Evolutionary conservation across 495 filamentous ascomycete genomes (phyloP), one percentile per base, ranked within the genome.

Genomic region (Xylaria grammica): DNA sequence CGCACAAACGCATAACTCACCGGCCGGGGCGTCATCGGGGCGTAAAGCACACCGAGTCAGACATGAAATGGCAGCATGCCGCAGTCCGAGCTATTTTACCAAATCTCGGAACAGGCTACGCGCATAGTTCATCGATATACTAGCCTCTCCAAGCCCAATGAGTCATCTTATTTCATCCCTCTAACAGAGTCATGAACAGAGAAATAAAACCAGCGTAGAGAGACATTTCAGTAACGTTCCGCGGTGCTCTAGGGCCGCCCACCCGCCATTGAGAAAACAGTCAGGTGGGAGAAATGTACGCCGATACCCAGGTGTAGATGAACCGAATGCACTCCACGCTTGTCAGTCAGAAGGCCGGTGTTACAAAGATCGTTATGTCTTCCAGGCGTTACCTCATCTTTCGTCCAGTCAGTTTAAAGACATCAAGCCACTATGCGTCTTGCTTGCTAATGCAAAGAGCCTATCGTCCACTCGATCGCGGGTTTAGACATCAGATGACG

Each of bases 31-130:
- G 19, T 48, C 22, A 49, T 48, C 61, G 20, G 48, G 30, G 51
- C 51, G 30, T 45, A 57, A 67, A 24, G 42, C 42, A 15, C 53
- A 57, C 26, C 11, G 45, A 46, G 45, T n/a, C 40, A 19, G 22
- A 36, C 24, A 64, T 44, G 29, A 24, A 45, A 22, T 58, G 45
- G 34, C 26, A 32, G 30, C 48, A 67, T 72, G 71, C 65, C 17
- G 27, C 48, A 29, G 60, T 42, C 67, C 67, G 69, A 24, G 15
- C 24, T 51, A 65, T 67, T 53, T 19, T 62, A 72, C 72, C 60
- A 67, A 74, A 68, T 70, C 67, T 71, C 67, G 67, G 69, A 67
- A 30, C 34, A 68, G 68, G 71, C 64, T 69, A 45, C 53, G 54
- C 72, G 67, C 71, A 73, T 69, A 34, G 26, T 44, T 45, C 55